Evolutionary conservation across 768 basidiomycete genomes (phyloP).

Genomic region (Tulasnella sp.): DNA sequence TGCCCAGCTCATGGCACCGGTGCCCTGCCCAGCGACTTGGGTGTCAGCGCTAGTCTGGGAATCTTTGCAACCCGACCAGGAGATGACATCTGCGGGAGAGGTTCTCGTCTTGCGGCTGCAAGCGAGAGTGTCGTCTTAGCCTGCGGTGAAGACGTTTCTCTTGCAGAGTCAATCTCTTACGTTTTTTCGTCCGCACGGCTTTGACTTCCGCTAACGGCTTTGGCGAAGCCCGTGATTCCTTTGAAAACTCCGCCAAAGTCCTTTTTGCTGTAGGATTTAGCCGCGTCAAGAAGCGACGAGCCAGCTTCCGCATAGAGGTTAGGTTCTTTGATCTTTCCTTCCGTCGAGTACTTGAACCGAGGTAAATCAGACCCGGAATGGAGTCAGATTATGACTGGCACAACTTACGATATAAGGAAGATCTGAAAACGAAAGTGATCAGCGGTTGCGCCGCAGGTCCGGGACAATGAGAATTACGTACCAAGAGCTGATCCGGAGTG

Average conservation of each 20-base stretch:
- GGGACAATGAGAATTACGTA: slow-evolving; percentile 43
- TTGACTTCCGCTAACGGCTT: slow-evolving; percentile 67
- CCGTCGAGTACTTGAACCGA: slow-evolving; percentile 76
- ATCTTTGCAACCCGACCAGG: slow-evolving; percentile 53
- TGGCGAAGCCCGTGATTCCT: slow-evolving; percentile 73
- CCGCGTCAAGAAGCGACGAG: slow-evolving; percentile 78
- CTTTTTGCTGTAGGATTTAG: slow-evolving; percentile 72
- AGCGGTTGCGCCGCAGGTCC: background rate
- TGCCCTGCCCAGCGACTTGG: slow-evolving; percentile 49
- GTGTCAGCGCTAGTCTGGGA: slow-evolving; percentile 50
- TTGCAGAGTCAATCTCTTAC: slow-evolving; percentile 42
- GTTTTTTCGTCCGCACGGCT: slow-evolving; percentile 65
- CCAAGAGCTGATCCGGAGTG: slow-evolving; percentile 90
- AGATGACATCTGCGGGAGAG: slow-evolving; percentile 76
- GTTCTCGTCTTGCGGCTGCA: slow-evolving; percentile 56
- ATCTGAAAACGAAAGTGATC: slow-evolving; percentile 45
- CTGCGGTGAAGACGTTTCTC: background rate
- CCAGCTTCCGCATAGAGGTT: slow-evolving; percentile 87
- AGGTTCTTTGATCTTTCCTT: slow-evolving; percentile 94
- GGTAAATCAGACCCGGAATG: background rate
- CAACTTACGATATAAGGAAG: slow-evolving; percentile 45
- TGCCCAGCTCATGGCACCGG: slow-evolving; percentile 53
- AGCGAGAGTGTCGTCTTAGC: background rate
- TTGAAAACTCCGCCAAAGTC: slow-evolving; percentile 80
- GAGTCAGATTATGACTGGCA: background rate